Evolutionary conservation across 1,284 basidiomycete genomes (phyloP), one percentile per base, ranked within the genome.

Genomic region (Gymnopus androsaceus): DNA sequence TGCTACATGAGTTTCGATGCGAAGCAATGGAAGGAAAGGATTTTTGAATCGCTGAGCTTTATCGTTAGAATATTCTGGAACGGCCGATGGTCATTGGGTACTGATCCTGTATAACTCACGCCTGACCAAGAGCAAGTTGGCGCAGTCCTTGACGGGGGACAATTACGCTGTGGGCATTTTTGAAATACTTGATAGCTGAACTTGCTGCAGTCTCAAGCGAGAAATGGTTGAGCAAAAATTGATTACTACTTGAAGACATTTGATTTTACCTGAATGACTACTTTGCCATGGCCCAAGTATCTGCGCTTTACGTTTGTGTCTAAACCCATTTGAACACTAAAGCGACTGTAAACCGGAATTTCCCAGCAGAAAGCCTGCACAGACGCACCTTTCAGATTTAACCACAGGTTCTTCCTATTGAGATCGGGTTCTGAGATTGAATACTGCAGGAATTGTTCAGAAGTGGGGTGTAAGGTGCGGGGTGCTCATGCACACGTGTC

Each of bases 161-260:
- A 75, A 99, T 98, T 76, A 99, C 90, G 63, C 96, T 97, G 71
- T 95, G 94, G 4, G 92, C 94, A 66, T 89, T 88, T 69, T 83
- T 87, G 80, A 97, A 96, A 75, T 96, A 93, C 82, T 98, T 98
- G 81, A 98, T 97, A 38, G 95, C 95, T 27, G 94, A 95, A 76
- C 95, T 95, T 52, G 95, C 94, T 45, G 96, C 94, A 7, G 96
- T 99, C 80, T 99, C 96, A 70, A 99, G 92, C 84, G 96, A 78
- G 3, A 42, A n/a, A n/a, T n/a, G n/a, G n/a, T n/a, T 59, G 25
- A 37, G 12, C 3, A 25, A 79, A 78, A 19, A 21, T 19, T 8
- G n/a, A n/a, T n/a, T n/a, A n/a, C n/a, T n/a, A 36, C 65, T n/a
- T 61, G 48, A 17, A 34, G 27, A 54, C 31, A 44, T 45, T 31